phyloP scores from a whole-genome alignment of 2,329 filamentous ascomycete species.

The Cladosporium sp. region DNA sequence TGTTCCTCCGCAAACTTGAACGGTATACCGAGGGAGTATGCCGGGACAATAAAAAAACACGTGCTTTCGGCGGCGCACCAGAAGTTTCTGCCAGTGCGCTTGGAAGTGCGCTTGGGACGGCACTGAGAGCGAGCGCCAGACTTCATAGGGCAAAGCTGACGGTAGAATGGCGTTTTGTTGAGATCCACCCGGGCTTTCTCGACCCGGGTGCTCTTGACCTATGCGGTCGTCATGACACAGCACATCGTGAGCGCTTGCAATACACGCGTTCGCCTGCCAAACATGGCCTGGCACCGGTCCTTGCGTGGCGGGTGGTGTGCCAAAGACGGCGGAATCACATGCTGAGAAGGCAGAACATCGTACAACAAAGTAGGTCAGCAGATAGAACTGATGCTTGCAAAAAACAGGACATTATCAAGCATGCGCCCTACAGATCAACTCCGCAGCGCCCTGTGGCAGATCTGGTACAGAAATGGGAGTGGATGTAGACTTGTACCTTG shows the following conservation, averaged over 20 bases:
- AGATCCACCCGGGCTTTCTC: neutral
- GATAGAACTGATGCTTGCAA: constrained; percentile 4
- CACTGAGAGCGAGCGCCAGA: constrained; percentile 8
- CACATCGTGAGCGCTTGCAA: constrained; percentile 7
- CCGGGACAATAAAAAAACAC: neutral
- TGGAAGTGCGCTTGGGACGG: neutral
- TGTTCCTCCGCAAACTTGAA: constrained; percentile 3
- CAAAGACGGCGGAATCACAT: constrained; percentile 3
- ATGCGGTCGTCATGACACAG: constrained; percentile 12
- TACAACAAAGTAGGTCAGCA: constrained; percentile 5
- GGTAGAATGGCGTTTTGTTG: constrained; percentile 9
- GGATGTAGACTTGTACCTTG: constrained; percentile 1
- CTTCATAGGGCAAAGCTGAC: constrained; percentile 5
- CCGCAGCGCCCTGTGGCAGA: constrained; percentile 7
- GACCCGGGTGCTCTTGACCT: constrained; percentile 6
- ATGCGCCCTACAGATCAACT: neutral
- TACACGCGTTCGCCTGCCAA: constrained; percentile 11
- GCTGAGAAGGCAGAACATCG: neutral
- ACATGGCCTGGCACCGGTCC: constrained; percentile 4
- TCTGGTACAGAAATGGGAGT: neutral
- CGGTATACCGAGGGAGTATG: constrained; percentile 7
- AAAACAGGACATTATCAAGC: constrained; percentile 11
- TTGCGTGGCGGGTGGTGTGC: neutral
- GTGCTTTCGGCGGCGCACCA: constrained; percentile 1
- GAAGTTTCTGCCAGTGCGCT: constrained; percentile 7